These are phyloP conservation scores for Monosporascus sp. DNA, from an alignment of 2,329 filamentous ascomycete genomes.

Conservation along the genomic window DNA sequence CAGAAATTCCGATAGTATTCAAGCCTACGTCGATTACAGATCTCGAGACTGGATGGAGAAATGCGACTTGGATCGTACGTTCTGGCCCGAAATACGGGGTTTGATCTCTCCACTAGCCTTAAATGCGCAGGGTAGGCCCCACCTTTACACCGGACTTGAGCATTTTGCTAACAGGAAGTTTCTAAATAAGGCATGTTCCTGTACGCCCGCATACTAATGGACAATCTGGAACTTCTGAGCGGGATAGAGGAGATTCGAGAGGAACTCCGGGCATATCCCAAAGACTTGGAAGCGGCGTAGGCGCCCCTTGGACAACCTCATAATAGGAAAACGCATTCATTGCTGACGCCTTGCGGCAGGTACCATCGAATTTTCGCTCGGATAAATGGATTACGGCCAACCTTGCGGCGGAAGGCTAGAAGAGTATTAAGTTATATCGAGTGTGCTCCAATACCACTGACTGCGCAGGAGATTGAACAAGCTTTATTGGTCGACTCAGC, in stretches of 20 bases:
- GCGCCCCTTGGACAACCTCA: background rate
- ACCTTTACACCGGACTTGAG: background rate
- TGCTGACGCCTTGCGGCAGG: background rate
- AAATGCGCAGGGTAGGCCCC: constrained; percentile 18
- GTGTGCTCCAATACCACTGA: constrained; percentile 12
- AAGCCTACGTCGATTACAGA: constrained; percentile 12
- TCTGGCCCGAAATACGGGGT: constrained; percentile 10
- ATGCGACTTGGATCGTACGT: constrained; percentile 8
- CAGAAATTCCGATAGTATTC: constrained; percentile 16
- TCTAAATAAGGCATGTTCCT: constrained; percentile 28
- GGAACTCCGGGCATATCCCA: constrained; percentile 22
- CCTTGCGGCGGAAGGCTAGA: constrained; percentile 3
- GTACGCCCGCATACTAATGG: constrained; percentile 22
- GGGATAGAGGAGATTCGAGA: constrained; percentile 17
- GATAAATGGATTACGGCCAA: constrained; percentile 6
- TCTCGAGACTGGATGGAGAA: constrained; percentile 8
- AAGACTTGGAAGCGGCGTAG: constrained; percentile 25
- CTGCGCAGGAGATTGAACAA: constrained; percentile 12
- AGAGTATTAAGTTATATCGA: constrained; percentile 17
- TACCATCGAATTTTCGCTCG: background rate
- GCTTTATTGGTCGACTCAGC: constrained; percentile 6
- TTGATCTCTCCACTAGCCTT: constrained; percentile 12
- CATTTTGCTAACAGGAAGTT: no score
- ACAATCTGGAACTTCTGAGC: constrained; percentile 10
- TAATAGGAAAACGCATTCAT: background rate